Percentiles rank a stretch among this genome's conserved stretches.
Conservation (phyloP, 768 basidiomycete genomes). For the Panus rudis region DNA sequence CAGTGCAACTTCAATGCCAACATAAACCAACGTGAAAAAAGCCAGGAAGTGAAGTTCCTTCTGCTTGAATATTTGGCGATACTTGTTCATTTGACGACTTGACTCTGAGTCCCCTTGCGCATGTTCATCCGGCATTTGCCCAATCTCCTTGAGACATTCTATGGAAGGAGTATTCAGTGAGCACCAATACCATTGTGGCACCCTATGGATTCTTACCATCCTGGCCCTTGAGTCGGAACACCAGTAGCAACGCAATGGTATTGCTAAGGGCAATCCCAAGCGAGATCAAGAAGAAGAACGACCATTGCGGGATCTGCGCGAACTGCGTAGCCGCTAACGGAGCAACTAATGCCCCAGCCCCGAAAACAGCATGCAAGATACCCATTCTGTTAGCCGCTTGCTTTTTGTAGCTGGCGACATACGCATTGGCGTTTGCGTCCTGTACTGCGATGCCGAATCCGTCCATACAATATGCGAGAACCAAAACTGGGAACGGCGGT, state of each 20-base stretch:
- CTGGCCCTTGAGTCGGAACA: slow-evolving; percentile 66
- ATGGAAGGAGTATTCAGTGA: not conserved
- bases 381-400: slow-evolving; percentile 62
- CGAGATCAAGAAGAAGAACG: slow-evolving; percentile 69
- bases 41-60: slow-evolving; percentile 34
- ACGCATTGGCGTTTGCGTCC: slow-evolving; percentile 72
- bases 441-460: slow-evolving; percentile 44
- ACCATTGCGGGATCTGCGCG: slow-evolving; percentile 58
- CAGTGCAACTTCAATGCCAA: slow-evolving; percentile 31
- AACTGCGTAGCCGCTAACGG: slow-evolving; percentile 84
- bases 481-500: slow-evolving; percentile 58
- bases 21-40: slow-evolving; percentile 36
- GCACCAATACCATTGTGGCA: not conserved
- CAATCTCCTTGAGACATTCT: slow-evolving; percentile 53
- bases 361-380: slow-evolving; percentile 61
- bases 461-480: slow-evolving; percentile 36
- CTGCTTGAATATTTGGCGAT: slow-evolving; percentile 38
- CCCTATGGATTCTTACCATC: slow-evolving; percentile 42
- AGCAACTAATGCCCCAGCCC: slow-evolving; percentile 58
- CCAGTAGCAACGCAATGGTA: slow-evolving; percentile 38
- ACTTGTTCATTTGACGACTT: slow-evolving; percentile 31
- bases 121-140: slow-evolving; percentile 36
- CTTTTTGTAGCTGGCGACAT: slow-evolving; percentile 51
- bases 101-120: slow-evolving; percentile 18
- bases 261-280: slow-evolving; percentile 58